phyloP scores from a whole-genome alignment of 306 rosid species.

The Oxytropis ochrocephala region DNA sequence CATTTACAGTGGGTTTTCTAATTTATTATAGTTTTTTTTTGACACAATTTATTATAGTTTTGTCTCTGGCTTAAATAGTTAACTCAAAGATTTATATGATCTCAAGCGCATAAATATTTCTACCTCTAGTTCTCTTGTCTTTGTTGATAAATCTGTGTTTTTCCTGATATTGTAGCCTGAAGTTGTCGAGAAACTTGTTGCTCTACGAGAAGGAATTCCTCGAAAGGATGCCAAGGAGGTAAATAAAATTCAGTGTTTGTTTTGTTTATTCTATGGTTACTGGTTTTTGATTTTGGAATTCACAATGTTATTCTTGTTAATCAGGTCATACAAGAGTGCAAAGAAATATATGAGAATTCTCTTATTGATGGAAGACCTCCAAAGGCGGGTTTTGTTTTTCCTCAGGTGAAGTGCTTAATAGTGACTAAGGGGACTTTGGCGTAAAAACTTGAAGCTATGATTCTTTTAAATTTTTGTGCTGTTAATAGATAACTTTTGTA shows the following conservation, averaged over 20 bases:
- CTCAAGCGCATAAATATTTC: neutral
- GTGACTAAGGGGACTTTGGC: slow-evolving; percentile 73
- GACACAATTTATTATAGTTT: neutral
- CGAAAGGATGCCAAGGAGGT: slow-evolving; percentile 99
- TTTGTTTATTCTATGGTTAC: neutral
- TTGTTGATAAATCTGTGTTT: slow-evolving; percentile 7
- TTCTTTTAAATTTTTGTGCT: neutral
- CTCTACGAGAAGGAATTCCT: slow-evolving; percentile 92
- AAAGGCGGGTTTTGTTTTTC: slow-evolving; percentile 73
- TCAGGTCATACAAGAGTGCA: slow-evolving; percentile 98
- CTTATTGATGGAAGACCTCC: slow-evolving; percentile 75
- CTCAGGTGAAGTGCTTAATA: slow-evolving; percentile 67
- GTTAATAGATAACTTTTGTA: neutral
- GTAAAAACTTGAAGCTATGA: slow-evolving; percentile 49
- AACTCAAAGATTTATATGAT: neutral
- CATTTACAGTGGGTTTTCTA: neutral
- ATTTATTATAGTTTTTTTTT: neutral
- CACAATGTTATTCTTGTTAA: slow-evolving; percentile 6
- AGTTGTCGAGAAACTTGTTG: slow-evolving; percentile 95
- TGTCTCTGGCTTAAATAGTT: neutral
- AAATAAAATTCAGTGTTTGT: slow-evolving; percentile 13
- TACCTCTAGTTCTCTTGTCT: neutral
- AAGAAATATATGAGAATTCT: slow-evolving; percentile 85
- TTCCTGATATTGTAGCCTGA: slow-evolving; percentile 57
- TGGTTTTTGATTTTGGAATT: slow-evolving; percentile 8